These are phyloP conservation scores for Boletellus emodensis DNA, from an alignment of 768 basidiomycete species.

Conservation along the genomic window DNA sequence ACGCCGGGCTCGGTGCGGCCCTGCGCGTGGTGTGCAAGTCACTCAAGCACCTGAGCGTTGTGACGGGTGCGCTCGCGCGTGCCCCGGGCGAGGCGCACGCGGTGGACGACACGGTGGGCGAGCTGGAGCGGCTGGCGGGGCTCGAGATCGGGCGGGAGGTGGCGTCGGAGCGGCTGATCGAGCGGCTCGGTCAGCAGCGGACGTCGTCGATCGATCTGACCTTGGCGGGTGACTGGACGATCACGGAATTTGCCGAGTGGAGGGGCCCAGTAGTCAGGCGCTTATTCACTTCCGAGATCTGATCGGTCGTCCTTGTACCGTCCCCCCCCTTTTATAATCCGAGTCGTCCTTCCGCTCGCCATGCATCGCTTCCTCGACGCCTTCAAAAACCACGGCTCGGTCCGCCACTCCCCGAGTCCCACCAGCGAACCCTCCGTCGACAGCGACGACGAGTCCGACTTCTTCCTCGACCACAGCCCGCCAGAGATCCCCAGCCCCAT, in stretches of 20 bases:
- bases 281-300: no score
- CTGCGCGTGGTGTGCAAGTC: constrained; percentile 1
- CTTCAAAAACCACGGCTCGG: not conserved
- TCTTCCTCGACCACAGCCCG: not conserved
- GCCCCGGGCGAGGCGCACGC: constrained; percentile 1
- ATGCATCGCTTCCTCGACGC: constrained; percentile 2
- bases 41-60: not conserved
- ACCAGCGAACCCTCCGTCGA: constrained; percentile 4
- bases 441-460: not conserved
- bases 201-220: no score
- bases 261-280: no score
- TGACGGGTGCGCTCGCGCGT: not conserved
- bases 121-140: constrained; percentile 2
- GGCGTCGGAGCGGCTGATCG: constrained; percentile 9
- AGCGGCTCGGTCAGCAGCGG: not conserved
- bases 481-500: constrained; percentile 11
- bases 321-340: no score
- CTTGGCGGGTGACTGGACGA: no score
- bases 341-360: not conserved
- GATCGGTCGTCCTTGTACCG: no score
- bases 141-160: not conserved
- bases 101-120: constrained; percentile 3
- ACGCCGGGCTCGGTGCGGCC: not conserved
- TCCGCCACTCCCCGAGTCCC: not conserved
- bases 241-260: no score